phyloP scores from a whole-genome alignment of 768 basidiomycete genomes.

The Auriscalpium vulgare region DNA sequence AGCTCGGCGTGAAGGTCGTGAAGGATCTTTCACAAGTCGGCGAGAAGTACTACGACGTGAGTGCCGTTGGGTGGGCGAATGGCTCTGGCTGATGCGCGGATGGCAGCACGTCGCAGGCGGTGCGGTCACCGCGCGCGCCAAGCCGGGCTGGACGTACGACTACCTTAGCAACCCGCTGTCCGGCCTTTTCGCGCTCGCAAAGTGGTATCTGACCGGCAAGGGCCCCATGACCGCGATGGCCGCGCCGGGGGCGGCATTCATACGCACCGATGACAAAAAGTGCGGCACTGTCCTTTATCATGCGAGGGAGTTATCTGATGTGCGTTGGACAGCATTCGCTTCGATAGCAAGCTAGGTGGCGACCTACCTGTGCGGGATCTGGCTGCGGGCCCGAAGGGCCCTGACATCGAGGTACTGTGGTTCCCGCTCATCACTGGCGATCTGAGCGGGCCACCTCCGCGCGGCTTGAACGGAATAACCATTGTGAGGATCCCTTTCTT shows the following conservation, averaged over 20 bases:
- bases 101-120: conserved; percentile 1
- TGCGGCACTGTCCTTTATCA: not conserved
- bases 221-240: conserved; percentile 2
- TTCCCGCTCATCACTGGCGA: conserved; percentile 1
- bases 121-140: not conserved
- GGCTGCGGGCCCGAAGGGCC: not conserved
- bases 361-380: not conserved
- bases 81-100: not conserved
- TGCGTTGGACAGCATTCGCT: conserved; percentile 15
- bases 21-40: conserved; percentile 1
- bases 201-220: not conserved
- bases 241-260: conserved; percentile 1
- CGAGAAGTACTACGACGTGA: conserved; percentile 1
- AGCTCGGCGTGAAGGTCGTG: conserved; percentile 17
- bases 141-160: conserved; percentile 2
- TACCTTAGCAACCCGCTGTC: conserved; percentile 1
- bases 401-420: conserved; percentile 5
- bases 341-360: conserved; percentile 25
- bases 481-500: not conserved
- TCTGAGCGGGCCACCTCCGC: not conserved
- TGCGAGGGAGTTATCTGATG: not conserved
- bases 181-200: not conserved
- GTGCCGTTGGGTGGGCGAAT: not conserved
- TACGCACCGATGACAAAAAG: not conserved
- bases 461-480: not conserved